These are phyloP conservation scores for Camellia granthamiana DNA, from an alignment of 148 eudicot species.

Conservation along the genomic window DNA sequence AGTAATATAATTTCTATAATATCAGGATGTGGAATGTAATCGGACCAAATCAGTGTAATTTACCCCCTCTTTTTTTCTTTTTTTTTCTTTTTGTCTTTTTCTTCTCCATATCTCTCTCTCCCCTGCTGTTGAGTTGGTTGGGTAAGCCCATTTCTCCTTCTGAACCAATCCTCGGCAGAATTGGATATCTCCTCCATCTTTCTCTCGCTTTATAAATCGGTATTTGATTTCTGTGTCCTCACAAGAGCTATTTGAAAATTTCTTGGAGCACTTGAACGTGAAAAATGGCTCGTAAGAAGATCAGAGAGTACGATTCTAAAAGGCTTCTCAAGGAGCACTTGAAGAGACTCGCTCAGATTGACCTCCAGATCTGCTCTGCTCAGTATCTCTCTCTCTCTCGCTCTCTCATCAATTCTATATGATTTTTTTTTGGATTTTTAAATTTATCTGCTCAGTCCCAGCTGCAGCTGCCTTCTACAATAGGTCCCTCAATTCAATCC, in stretches of 20 bases:
- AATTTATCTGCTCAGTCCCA: too few relatives aligned
- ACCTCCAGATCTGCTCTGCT: slow-evolving; percentile 71
- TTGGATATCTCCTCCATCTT: neutral
- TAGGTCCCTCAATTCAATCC: too few relatives aligned
- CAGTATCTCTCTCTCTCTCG: slow-evolving; percentile 19
- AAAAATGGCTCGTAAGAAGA: slow-evolving; percentile 86
- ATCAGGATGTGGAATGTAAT: too few relatives aligned
- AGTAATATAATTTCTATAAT: too few relatives aligned
- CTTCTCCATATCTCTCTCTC: too few relatives aligned
- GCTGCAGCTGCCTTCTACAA: too few relatives aligned
- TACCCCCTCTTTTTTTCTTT: too few relatives aligned
- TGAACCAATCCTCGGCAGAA: neutral
- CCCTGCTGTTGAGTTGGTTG: neutral
- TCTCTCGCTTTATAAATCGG: neutral
- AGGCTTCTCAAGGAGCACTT: slow-evolving; percentile 74
- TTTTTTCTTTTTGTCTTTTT: too few relatives aligned
- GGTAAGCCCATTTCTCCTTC: neutral
- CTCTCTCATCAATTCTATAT: neutral
- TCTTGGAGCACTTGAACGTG: neutral
- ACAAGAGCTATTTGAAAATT: neutral
- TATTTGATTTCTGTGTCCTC: neutral
- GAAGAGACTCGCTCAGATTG: slow-evolving; percentile 50
- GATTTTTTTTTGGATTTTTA: neutral
- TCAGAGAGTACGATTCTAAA: slow-evolving; percentile 92
- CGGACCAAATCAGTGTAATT: too few relatives aligned